A percentile compares a stretch with the other conserved stretches of the same genome.
These are phyloP conservation scores for Leptographium galeiforme DNA, from an alignment of 2,329 filamentous ascomycete species.

Conservation along the genomic window DNA sequence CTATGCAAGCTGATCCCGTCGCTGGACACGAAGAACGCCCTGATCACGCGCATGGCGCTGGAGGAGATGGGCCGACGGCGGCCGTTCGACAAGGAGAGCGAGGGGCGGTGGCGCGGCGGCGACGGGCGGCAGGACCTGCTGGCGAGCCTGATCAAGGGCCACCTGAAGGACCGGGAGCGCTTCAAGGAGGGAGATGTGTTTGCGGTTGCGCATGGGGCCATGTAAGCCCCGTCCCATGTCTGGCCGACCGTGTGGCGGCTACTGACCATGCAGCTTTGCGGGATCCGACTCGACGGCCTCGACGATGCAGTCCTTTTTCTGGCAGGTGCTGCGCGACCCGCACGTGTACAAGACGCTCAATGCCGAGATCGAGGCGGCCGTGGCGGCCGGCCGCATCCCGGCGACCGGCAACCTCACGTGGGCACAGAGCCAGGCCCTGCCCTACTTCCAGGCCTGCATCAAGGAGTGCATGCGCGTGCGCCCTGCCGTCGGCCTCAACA, in stretches of 20 bases:
- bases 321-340: slow-evolving; percentile 30
- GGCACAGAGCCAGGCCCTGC: slow-evolving; percentile 31
- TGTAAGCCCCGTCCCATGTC: slow-evolving; percentile 23
- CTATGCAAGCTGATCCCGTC: slow-evolving; percentile 29
- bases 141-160: slow-evolving; percentile 36
- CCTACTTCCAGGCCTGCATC: slow-evolving; percentile 43
- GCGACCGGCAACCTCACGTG: slow-evolving; percentile 30
- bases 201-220: slow-evolving; percentile 42
- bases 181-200: slow-evolving; percentile 41
- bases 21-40: slow-evolving; percentile 28
- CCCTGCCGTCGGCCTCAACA: slow-evolving; percentile 41
- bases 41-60: slow-evolving; percentile 37
- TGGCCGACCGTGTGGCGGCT: neutral
- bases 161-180: slow-evolving; percentile 32
- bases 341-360: slow-evolving; percentile 25
- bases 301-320: slow-evolving; percentile 44
- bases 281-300: slow-evolving; percentile 49
- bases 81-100: slow-evolving; percentile 31
- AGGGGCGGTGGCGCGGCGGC: slow-evolving; percentile 23
- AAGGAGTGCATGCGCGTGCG: slow-evolving; percentile 43
- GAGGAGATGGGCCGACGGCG: slow-evolving; percentile 33
- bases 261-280: slow-evolving; percentile 30
- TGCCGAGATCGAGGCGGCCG: slow-evolving; percentile 30
- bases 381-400: slow-evolving; percentile 20
- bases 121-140: slow-evolving; percentile 37